A percentile compares a stretch with the other conserved stretches of the same genome.
phyloP scores from a whole-genome alignment of 352 stramenopile species.

The Pythium rishiriense region DNA sequence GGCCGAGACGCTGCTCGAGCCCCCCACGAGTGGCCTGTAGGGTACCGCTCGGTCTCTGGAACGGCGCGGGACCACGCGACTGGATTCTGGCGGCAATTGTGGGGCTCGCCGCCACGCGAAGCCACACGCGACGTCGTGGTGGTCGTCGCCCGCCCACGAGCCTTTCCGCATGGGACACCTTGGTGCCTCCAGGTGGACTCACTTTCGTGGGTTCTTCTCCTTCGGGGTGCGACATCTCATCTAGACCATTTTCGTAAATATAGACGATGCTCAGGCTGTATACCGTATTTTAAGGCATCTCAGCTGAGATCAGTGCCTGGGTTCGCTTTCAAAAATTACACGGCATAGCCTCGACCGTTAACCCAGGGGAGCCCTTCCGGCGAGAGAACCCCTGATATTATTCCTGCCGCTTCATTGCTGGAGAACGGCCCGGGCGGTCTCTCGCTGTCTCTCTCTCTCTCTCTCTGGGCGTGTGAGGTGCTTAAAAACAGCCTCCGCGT shows the following conservation, averaged over 20 bases:
- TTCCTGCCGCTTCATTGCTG: conserved; percentile 8
- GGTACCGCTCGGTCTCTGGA: background rate
- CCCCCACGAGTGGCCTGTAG: conserved; percentile 41
- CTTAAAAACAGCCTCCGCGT: conserved; percentile 14
- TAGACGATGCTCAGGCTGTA: background rate
- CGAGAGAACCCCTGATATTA: conserved; percentile 7
- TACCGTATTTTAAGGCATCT: background rate
- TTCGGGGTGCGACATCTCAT: conserved; percentile 11
- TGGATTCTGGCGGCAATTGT: background rate
- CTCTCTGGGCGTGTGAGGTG: background rate
- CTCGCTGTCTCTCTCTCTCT: background rate
- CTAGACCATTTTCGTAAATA: conserved; percentile 1
- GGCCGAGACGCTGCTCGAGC: conserved; percentile 12
- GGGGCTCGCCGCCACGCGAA: too few species aligned
- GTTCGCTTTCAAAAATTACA: conserved; percentile 19
- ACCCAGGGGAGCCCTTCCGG: too few species aligned
- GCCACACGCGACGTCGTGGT: too few species aligned
- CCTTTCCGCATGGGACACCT: background rate
- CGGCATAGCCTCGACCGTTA: conserved; percentile 11
- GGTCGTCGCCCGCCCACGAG: background rate
- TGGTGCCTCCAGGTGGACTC: background rate
- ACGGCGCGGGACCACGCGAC: too few species aligned
- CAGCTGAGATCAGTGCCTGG: conserved; percentile 10
- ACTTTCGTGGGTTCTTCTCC: background rate
- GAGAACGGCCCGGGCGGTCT: background rate